Conservation (phyloP, 441 rosid genomes). For the Hura crepitans region DNA sequence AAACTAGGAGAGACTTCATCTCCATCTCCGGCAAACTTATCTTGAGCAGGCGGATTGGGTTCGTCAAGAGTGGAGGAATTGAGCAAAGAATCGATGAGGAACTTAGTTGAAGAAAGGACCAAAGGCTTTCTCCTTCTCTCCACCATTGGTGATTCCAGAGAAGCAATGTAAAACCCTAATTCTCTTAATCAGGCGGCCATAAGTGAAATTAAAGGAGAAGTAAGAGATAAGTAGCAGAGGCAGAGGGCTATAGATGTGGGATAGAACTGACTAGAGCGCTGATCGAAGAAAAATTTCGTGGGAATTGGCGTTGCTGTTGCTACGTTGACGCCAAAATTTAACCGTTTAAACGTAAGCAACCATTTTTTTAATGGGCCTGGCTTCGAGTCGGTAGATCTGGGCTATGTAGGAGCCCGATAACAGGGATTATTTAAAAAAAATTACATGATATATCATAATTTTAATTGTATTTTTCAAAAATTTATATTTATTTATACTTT, state of each 20-base stretch:
- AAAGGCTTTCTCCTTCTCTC: slow-evolving; percentile 76
- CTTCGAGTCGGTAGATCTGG: slow-evolving; percentile 26
- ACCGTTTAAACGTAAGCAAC: slow-evolving; percentile 10
- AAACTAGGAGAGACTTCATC: slow-evolving; percentile 20
- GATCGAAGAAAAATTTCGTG: slow-evolving; percentile 12
- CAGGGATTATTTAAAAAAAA: too few species aligned
- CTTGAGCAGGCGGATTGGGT: not conserved
- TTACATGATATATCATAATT: too few species aligned
- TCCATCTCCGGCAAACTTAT: slow-evolving; percentile 7
- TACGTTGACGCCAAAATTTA: not conserved
- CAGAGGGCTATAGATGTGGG: not conserved
- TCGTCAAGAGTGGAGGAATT: slow-evolving; percentile 28
- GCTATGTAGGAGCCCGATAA: too few species aligned
- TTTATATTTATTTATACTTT: too few species aligned
- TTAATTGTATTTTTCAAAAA: too few species aligned
- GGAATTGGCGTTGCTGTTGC: not conserved
- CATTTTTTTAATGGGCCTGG: not conserved
- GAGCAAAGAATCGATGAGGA: slow-evolving; percentile 53
- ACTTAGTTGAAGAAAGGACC: slow-evolving; percentile 72
- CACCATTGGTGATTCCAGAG: slow-evolving; percentile 42
- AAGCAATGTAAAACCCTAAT: slow-evolving; percentile 16
- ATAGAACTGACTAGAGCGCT: slow-evolving; percentile 8
- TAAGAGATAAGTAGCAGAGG: not conserved
- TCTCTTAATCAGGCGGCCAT: not conserved
- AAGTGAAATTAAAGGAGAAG: not conserved